Conservation (phyloP, 768 basidiomycete species). For the Leccinum boreale region DNA sequence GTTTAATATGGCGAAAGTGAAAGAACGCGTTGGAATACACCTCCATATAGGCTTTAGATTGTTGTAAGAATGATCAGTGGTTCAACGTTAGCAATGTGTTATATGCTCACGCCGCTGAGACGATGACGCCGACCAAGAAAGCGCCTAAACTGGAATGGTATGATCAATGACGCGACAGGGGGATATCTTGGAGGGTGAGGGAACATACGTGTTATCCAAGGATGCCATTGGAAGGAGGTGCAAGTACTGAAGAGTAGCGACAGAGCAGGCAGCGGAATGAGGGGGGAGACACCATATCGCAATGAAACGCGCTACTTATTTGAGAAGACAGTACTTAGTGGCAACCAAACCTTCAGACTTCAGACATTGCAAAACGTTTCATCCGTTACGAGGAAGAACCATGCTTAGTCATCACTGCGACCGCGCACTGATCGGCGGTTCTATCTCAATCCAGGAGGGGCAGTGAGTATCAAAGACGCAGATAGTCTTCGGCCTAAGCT, state of each 20-base stretch:
- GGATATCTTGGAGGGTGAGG: neutral
- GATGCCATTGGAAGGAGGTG: constrained; percentile 10
- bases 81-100: constrained; percentile 2
- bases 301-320: constrained; percentile 15
- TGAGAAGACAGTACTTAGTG: constrained; percentile 10
- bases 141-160: constrained; percentile 46
- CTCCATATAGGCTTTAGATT: constrained; percentile 46
- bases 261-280: neutral
- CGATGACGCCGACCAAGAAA: constrained; percentile 49
- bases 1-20: constrained; percentile 5
- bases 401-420: too few relatives aligned
- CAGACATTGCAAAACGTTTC: constrained; percentile 25
- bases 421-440: too few relatives aligned
- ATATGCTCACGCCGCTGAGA: constrained; percentile 48
- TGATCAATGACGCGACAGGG: neutral
- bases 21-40: constrained; percentile 27
- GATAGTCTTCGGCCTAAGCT: too few relatives aligned
- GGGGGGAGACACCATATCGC: neutral
- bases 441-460: too few relatives aligned
- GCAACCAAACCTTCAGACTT: constrained; percentile 20
- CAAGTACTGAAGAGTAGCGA: neutral
- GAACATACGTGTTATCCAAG: constrained; percentile 39
- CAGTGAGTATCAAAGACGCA: too few relatives aligned
- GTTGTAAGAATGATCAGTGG: neutral
- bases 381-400: constrained; percentile 15